A percentile compares a stretch with the other conserved stretches of the same genome.
Conservation (phyloP, 305 asterid species). For the Fraxinus sp. region DNA sequence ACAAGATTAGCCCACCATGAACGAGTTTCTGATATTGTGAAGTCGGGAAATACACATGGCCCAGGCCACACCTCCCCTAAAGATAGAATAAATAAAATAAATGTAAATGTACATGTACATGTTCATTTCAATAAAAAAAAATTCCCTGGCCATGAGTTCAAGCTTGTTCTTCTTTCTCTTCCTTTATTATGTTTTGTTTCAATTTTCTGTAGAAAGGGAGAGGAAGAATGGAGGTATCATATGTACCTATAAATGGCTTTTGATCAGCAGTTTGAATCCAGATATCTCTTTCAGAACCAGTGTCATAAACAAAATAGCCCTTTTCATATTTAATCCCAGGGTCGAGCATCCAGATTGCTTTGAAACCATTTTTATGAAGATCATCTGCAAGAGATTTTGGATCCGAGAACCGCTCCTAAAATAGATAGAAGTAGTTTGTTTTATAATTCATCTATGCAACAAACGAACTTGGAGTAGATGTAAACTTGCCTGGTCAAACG, state of each 20-base stretch:
- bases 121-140: not conserved
- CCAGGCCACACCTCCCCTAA: slow-evolving; percentile 98
- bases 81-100: slow-evolving; percentile 20
- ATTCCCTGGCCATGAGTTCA: not conserved
- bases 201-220: not conserved
- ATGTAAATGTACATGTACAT: slow-evolving; percentile 11
- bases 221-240: not conserved
- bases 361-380: slow-evolving; percentile 82
- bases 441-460: slow-evolving; percentile 9
- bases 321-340: slow-evolving; percentile 86
- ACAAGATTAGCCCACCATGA: slow-evolving; percentile 95
- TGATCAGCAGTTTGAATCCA: slow-evolving; percentile 87
- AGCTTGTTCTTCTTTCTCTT: not conserved
- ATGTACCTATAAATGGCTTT: slow-evolving; percentile 71
- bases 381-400: slow-evolving; percentile 71
- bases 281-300: slow-evolving; percentile 74
- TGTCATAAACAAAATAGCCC: slow-evolving; percentile 81
- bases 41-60: slow-evolving; percentile 93
- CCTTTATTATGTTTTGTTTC: not conserved
- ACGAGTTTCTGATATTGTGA: slow-evolving; percentile 69
- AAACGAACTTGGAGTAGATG: slow-evolving; percentile 1
- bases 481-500: slow-evolving; percentile 69
- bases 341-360: slow-evolving; percentile 98
- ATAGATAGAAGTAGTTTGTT: slow-evolving; percentile 8
- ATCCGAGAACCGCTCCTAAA: slow-evolving; percentile 78